A percentile compares a stretch with the other conserved stretches of the same genome.
Evolutionary conservation across 108 stramenopile species (phyloP).

Genomic region (Cyclotella atomus): DNA sequence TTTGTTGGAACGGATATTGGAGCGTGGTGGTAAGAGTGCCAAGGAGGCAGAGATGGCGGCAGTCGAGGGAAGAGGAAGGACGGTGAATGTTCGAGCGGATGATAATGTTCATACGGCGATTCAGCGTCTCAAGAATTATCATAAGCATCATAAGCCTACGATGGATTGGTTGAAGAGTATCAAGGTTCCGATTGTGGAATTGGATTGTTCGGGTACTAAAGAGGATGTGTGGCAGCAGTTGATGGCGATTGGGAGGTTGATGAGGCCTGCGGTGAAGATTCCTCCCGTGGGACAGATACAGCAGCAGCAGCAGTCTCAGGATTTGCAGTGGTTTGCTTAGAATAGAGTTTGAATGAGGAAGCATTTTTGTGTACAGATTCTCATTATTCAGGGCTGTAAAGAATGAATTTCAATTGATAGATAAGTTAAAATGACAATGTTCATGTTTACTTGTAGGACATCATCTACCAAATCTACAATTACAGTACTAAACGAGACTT

Average conservation of each 20-base stretch:
- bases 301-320: not conserved
- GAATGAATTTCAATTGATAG: too few species aligned
- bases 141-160: conserved; percentile 71
- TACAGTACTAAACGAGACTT: too few species aligned
- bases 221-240: conserved; percentile 85
- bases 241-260: conserved; percentile 69
- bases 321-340: not conserved
- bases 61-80: not conserved
- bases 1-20: conserved; percentile 75
- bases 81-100: conserved; percentile 47
- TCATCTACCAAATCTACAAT: too few species aligned
- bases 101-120: conserved; percentile 86
- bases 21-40: conserved; percentile 43
- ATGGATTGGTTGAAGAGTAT: conserved; percentile 79
- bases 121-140: conserved; percentile 71
- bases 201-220: conserved; percentile 76
- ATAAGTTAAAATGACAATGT: too few species aligned
- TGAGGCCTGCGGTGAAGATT: conserved; percentile 45
- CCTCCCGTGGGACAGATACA: conserved; percentile 18
- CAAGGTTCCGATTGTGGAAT: conserved; percentile 77
- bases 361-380: too few species aligned
- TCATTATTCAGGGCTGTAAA: too few species aligned
- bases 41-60: conserved; percentile 17
- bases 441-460: too few species aligned
- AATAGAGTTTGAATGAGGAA: too few species aligned